Percentiles rank a stretch among this genome's conserved stretches.
These are phyloP conservation scores for Alectoria sarmentosa DNA, from an alignment of 495 filamentous ascomycete genomes.

Conservation along the genomic window DNA sequence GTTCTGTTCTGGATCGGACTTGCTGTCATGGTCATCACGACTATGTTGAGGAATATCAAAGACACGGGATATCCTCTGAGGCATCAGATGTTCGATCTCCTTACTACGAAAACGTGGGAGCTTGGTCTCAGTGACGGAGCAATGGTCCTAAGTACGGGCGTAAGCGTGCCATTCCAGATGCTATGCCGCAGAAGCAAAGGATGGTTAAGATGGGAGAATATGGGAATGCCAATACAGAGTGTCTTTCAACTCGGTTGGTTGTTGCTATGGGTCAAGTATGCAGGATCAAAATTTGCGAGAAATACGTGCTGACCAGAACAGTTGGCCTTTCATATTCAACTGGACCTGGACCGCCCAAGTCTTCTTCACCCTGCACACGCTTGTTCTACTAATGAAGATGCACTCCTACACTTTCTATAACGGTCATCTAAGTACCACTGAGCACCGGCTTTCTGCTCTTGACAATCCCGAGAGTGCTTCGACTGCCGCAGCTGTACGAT, in stretches of 20 bases:
- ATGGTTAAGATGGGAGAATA: slow-evolving; percentile 62
- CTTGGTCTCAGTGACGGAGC: slow-evolving; percentile 72
- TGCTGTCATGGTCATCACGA: slow-evolving; percentile 94
- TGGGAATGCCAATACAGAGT: slow-evolving; percentile 76
- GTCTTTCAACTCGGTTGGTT: slow-evolving; percentile 76
- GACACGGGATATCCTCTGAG: slow-evolving; percentile 83
- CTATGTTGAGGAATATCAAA: slow-evolving; percentile 83
- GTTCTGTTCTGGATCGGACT: slow-evolving; percentile 95
- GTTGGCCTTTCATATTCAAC: slow-evolving; percentile 74
- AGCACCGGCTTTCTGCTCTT: slow-evolving; percentile 67
- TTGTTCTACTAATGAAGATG: slow-evolving; percentile 95
- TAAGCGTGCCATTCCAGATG: slow-evolving; percentile 68
- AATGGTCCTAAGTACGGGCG: slow-evolving; percentile 71
- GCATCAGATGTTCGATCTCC: slow-evolving; percentile 76
- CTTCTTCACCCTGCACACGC: slow-evolving; percentile 83
- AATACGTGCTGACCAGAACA: slow-evolving; percentile 31
- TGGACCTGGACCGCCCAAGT: slow-evolving; percentile 97
- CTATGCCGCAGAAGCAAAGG: slow-evolving; percentile 50
- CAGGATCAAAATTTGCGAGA: slow-evolving; percentile 12
- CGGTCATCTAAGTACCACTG: slow-evolving; percentile 83
- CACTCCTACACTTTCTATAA: slow-evolving; percentile 98
- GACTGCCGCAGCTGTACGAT: slow-evolving; percentile 61
- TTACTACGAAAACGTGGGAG: slow-evolving; percentile 82
- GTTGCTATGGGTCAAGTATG: slow-evolving; percentile 69
- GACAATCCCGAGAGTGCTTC: slow-evolving; percentile 69